Evolutionary conservation across 495 filamentous ascomycete genomes (phyloP).

Genomic region (Talaromyces trachyspermus): DNA sequence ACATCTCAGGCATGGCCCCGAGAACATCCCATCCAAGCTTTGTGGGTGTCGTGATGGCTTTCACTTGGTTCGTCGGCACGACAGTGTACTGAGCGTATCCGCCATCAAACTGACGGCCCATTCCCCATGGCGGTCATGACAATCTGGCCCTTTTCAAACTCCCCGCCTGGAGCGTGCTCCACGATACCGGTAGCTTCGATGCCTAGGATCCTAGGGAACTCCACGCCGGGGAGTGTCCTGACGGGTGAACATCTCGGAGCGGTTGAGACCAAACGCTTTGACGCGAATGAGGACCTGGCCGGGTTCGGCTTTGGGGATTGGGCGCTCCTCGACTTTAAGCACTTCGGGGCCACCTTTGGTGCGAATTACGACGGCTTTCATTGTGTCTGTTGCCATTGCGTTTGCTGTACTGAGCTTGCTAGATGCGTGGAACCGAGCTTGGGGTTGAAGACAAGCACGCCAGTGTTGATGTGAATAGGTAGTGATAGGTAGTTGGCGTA

Average conservation of each 20-base stretch:
- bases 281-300: slow-evolving; percentile 41
- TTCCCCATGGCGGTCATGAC: slow-evolving; percentile 48
- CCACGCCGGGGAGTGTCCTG: slow-evolving; percentile 41
- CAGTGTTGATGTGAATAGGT: neutral
- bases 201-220: slow-evolving; percentile 41
- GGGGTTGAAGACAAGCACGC: neutral
- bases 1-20: slow-evolving; percentile 47
- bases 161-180: slow-evolving; percentile 27
- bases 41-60: slow-evolving; percentile 23
- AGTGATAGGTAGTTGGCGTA: too few relatives aligned
- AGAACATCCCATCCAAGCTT: slow-evolving; percentile 34
- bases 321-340: slow-evolving; percentile 28
- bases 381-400: slow-evolving; percentile 14
- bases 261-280: slow-evolving; percentile 47
- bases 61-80: slow-evolving; percentile 36
- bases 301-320: slow-evolving; percentile 27
- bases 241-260: slow-evolving; percentile 49
- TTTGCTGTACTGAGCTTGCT: neutral
- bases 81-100: slow-evolving; percentile 49
- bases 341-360: slow-evolving; percentile 27
- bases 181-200: slow-evolving; percentile 46
- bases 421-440: neutral
- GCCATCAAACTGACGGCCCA: slow-evolving; percentile 45
- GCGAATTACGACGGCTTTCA: slow-evolving; percentile 35
- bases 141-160: slow-evolving; percentile 32